Conservation (phyloP, 2,329 filamentous ascomycete genomes). For the Fusarium hostae region DNA sequence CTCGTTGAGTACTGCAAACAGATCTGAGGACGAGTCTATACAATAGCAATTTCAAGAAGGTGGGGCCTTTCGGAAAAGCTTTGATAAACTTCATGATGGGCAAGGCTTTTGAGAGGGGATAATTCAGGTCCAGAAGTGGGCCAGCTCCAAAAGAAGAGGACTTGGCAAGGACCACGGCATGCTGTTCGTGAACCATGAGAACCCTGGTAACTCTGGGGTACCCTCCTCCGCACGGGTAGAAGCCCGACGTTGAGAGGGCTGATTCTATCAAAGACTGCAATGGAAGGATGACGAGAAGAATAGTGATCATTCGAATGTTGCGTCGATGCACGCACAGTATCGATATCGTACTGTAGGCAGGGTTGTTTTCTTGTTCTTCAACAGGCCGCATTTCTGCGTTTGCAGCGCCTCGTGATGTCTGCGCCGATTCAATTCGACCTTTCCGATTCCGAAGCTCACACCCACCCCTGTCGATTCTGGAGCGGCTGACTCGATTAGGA, state of each 20-base stretch:
- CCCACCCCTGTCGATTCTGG: conserved; percentile 21
- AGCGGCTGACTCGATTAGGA: conserved; percentile 37
- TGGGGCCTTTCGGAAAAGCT: conserved; percentile 15
- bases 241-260: background rate
- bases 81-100: conserved; percentile 33
- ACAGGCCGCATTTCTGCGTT: conserved; percentile 41
- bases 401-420: conserved; percentile 41
- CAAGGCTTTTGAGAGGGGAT: conserved; percentile 14
- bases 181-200: conserved; percentile 29
- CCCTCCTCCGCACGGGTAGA: conserved; percentile 34
- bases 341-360: background rate
- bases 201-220: conserved; percentile 31
- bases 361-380: background rate
- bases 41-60: conserved; percentile 10
- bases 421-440: conserved; percentile 24
- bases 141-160: background rate
- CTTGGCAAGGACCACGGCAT: conserved; percentile 30
- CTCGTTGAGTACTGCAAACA: background rate
- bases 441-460: conserved; percentile 15
- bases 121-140: conserved; percentile 25
- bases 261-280: background rate
- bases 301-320: background rate
- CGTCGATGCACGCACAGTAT: background rate
- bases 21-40: background rate
- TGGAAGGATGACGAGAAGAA: conserved; percentile 9